Percentiles rank a stretch among this genome's conserved stretches.
Conservation (phyloP, 169 alveolate species). For the Plasmodium gonderi region DNA sequence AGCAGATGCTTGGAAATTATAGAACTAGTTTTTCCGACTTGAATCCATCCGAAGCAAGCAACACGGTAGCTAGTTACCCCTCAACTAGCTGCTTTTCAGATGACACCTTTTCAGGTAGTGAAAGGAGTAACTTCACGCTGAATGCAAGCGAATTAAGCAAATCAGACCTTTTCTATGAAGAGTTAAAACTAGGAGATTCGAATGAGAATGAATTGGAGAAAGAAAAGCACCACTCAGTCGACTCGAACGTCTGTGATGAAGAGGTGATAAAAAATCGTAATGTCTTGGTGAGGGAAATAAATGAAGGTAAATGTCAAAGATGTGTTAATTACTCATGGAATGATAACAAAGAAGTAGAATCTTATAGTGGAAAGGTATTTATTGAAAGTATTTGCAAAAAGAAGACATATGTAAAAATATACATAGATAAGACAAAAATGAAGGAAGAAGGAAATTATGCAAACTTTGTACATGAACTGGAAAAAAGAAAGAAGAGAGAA, state of each 20-base stretch:
- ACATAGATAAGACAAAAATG: conserved; percentile 43
- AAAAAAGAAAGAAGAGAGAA: neutral
- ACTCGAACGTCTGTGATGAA: neutral
- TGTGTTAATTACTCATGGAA: neutral
- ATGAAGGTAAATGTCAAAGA: neutral
- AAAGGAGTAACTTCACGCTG: neutral
- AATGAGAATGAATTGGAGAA: neutral
- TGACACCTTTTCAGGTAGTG: neutral
- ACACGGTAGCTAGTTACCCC: neutral
- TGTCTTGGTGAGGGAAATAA: neutral
- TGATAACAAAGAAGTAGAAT: conserved; percentile 14
- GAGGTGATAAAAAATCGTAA: neutral
- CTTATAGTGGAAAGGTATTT: conserved; percentile 12
- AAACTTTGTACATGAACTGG: neutral
- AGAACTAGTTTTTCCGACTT: neutral
- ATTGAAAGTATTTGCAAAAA: conserved; percentile 32
- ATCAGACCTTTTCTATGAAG: neutral
- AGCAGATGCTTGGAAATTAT: neutral
- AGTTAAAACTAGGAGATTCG: neutral
- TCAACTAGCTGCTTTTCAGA: neutral
- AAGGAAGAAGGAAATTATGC: conserved; percentile 6
- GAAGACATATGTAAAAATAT: conserved; percentile 15
- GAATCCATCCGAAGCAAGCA: neutral
- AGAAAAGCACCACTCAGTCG: neutral
- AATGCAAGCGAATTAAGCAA: neutral